Conservation (phyloP, 768 basidiomycete genomes). For the Floccularia luteovirens region DNA sequence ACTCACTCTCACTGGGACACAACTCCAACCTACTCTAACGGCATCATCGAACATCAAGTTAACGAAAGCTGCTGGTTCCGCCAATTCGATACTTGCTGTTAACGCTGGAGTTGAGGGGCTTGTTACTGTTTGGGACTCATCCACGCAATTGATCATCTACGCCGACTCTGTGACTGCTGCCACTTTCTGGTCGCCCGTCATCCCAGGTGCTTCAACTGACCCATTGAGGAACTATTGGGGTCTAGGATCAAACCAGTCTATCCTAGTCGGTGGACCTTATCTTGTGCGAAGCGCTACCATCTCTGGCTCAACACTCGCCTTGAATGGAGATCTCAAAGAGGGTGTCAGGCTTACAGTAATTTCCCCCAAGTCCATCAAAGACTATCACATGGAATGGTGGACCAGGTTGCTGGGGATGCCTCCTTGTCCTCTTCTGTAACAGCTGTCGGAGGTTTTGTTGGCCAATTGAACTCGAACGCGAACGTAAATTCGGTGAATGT, state of each 20-base stretch:
- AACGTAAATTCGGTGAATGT: constrained; percentile 19
- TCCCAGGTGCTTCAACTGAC: constrained; percentile 31
- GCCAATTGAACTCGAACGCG: constrained; percentile 28
- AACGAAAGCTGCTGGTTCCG: constrained; percentile 12
- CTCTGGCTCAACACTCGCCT: constrained; percentile 39
- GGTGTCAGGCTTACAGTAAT: constrained; percentile 55
- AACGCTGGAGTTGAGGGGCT: constrained; percentile 50
- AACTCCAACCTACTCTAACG: constrained; percentile 23
- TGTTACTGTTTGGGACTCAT: constrained; percentile 59
- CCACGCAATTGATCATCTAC: constrained; percentile 59
- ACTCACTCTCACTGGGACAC: constrained; percentile 38
- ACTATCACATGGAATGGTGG: constrained; percentile 72
- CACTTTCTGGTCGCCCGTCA: constrained; percentile 71
- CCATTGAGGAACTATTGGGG: constrained; percentile 60
- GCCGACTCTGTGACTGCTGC: constrained; percentile 59
- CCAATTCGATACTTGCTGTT: constrained; percentile 41
- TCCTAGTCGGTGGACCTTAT: constrained; percentile 61
- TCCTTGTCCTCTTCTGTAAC: constrained; percentile 21
- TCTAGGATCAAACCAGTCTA: constrained; percentile 62
- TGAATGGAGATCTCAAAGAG: constrained; percentile 64
- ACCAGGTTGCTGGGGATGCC: constrained; percentile 28
- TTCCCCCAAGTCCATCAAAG: constrained; percentile 41
- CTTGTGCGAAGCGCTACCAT: constrained; percentile 52
- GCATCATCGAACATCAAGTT: constrained; percentile 19
- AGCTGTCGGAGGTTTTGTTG: constrained; percentile 39